Evolutionary conservation across 192 early-diverging fungal genomes (phyloP).

Genomic region (Coemansia sp.): DNA sequence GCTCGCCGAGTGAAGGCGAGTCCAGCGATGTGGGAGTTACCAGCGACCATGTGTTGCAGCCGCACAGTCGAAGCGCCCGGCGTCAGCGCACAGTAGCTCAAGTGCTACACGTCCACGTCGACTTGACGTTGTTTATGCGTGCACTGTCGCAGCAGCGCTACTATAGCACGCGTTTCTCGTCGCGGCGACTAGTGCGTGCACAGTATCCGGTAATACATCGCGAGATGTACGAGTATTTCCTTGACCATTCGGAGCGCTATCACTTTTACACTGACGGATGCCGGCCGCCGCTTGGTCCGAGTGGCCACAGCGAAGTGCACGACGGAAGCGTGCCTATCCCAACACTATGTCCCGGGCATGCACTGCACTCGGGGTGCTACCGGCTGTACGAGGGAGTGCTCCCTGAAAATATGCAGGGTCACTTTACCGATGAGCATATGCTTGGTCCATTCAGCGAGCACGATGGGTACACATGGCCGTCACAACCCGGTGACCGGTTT

Average conservation of each 20-base stretch:
- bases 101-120: slow-evolving; percentile 45
- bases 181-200: slow-evolving; percentile 44
- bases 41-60: neutral
- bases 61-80: neutral
- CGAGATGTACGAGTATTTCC: slow-evolving; percentile 53
- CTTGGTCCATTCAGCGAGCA: slow-evolving; percentile 21
- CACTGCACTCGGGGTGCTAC: slow-evolving; percentile 51
- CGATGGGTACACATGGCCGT: slow-evolving; percentile 28
- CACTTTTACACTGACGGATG: slow-evolving; percentile 43
- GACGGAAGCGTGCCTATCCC: slow-evolving; percentile 7
- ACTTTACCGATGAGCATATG: slow-evolving; percentile 7
- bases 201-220: slow-evolving; percentile 36
- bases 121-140: slow-evolving; percentile 36
- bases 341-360: slow-evolving; percentile 21
- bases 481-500: slow-evolving; percentile 3
- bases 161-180: slow-evolving; percentile 54
- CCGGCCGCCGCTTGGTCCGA: slow-evolving; percentile 15
- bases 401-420: slow-evolving; percentile 11
- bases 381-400: slow-evolving; percentile 47
- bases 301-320: neutral
- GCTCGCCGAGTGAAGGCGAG: slow-evolving; percentile 14
- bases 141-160: slow-evolving; percentile 50
- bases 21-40: slow-evolving; percentile 24
- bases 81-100: slow-evolving; percentile 35
- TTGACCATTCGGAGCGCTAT: slow-evolving; percentile 42